Conservation (phyloP, 2,329 filamentous ascomycete genomes). For the Penicillium thymicola region DNA sequence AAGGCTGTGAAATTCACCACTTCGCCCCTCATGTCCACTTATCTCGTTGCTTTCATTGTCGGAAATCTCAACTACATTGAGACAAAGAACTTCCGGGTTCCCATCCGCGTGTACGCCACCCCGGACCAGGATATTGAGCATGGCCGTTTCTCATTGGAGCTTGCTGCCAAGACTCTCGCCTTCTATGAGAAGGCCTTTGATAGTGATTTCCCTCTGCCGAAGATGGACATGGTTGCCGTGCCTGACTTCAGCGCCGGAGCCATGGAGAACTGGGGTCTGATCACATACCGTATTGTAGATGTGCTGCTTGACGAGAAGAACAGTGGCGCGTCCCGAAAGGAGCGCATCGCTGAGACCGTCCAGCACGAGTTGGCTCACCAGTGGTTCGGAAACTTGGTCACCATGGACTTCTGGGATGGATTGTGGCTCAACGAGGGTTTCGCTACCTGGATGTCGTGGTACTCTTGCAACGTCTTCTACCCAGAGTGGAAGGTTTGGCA, state of each 20-base stretch:
- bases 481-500: slow-evolving; percentile 99
- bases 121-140: slow-evolving; percentile 87
- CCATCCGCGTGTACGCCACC: slow-evolving; percentile 90
- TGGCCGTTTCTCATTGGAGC: slow-evolving; percentile 82
- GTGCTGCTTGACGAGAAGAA: slow-evolving; percentile 88
- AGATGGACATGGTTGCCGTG: slow-evolving; percentile 96
- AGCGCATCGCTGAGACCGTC: slow-evolving; percentile 90
- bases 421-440: slow-evolving; percentile 95
- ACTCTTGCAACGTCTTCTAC: slow-evolving; percentile 90
- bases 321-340: slow-evolving; percentile 82
- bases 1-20: slow-evolving; percentile 91
- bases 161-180: slow-evolving; percentile 82
- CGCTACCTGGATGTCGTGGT: slow-evolving; percentile 90
- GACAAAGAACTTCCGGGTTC: slow-evolving; percentile 85
- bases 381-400: slow-evolving; percentile 97
- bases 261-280: slow-evolving; percentile 98
- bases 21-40: slow-evolving; percentile 92
- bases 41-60: slow-evolving; percentile 89
- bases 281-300: slow-evolving; percentile 92
- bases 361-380: slow-evolving; percentile 97
- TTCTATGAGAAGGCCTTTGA: slow-evolving; percentile 97
- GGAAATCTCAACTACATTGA: slow-evolving; percentile 93
- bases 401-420: slow-evolving; percentile 98
- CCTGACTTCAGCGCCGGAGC: slow-evolving; percentile 93
- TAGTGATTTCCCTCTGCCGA: slow-evolving; percentile 79